A percentile compares a stretch with the other conserved stretches of the same genome.
phyloP scores from a whole-genome alignment of 176 grass and related monocot genomes.

The Avena eriantha region DNA sequence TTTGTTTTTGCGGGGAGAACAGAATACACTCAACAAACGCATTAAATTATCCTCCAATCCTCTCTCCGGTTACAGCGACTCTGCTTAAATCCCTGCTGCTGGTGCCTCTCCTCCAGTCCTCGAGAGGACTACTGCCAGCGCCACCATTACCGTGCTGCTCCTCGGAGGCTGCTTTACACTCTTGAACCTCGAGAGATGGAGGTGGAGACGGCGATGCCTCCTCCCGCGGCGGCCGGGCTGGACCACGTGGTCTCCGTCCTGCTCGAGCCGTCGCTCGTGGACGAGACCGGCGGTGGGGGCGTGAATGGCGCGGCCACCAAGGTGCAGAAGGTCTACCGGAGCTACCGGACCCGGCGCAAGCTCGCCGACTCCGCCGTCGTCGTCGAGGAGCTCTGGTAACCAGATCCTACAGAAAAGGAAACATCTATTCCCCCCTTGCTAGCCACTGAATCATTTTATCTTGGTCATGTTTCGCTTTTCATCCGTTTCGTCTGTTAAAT shows the following conservation, averaged over 20 bases:
- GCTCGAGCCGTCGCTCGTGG: conserved; percentile 15
- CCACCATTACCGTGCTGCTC: background rate
- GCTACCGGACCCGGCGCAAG: conserved; percentile 91
- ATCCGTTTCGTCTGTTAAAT: background rate
- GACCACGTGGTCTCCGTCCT: conserved; percentile 3
- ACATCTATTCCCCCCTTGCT: background rate
- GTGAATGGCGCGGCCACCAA: conserved; percentile 73
- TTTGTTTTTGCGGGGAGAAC: too few species aligned
- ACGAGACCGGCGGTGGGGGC: background rate
- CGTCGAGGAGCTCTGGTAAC: conserved; percentile 95
- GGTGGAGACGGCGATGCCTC: conserved; percentile 37
- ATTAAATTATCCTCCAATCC: conserved; percentile 12
- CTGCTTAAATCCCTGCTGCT: conserved; percentile 3
- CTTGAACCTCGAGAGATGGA: conserved; percentile 38
- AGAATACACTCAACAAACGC: background rate
- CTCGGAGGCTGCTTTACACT: background rate
- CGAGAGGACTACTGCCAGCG: background rate
- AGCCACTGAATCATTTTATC: background rate
- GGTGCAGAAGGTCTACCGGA: conserved; percentile 93
- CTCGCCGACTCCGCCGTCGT: conserved; percentile 94
- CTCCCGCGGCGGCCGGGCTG: background rate
- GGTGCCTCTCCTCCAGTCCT: background rate
- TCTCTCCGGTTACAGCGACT: conserved; percentile 16
- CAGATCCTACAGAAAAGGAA: background rate
- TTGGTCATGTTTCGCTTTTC: background rate